Conservation (phyloP, 441 rosid species). For the Biscutella laevigata region DNA sequence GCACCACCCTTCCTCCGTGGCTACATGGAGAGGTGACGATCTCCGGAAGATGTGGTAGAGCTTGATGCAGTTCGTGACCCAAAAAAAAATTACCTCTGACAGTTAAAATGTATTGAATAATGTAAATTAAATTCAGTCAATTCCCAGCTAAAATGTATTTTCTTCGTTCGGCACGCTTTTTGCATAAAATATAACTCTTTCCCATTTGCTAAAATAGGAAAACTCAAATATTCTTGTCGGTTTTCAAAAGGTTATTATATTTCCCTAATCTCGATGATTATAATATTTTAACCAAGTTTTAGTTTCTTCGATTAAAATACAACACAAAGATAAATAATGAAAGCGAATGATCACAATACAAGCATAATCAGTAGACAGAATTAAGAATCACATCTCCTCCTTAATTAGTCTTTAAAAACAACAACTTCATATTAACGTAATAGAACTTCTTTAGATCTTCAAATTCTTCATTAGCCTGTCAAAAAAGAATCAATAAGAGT, state of each 20-base stretch:
- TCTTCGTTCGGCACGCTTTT: conserved; percentile 17
- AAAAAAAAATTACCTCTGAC: too few relatives aligned
- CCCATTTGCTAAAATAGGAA: conserved; percentile 18
- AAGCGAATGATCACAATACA: conserved; percentile 12
- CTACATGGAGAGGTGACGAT: too few relatives aligned
- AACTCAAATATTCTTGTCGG: conserved; percentile 23
- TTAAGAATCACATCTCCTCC: conserved; percentile 8
- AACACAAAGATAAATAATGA: conserved; percentile 2
- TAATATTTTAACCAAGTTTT: conserved; percentile 14
- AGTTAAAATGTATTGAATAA: too few relatives aligned
- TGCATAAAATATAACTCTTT: conserved; percentile 21
- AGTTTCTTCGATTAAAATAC: neutral
- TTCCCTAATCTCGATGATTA: too few relatives aligned
- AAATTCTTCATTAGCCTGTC: conserved; percentile 63
- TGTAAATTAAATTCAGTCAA: conserved; percentile 15
- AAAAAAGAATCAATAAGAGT: conserved; percentile 1
- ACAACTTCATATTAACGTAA: neutral
- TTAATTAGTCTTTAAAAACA: neutral
- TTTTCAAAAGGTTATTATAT: conserved; percentile 2
- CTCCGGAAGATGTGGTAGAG: too few relatives aligned
- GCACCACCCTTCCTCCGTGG: too few relatives aligned
- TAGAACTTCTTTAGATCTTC: conserved; percentile 29
- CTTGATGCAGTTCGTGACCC: too few relatives aligned
- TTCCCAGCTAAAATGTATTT: neutral
- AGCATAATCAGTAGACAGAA: conserved; percentile 6